These are phyloP conservation scores for Carex arenaria DNA, from an alignment of 202 grass and related monocot species.

Conservation along the genomic window DNA sequence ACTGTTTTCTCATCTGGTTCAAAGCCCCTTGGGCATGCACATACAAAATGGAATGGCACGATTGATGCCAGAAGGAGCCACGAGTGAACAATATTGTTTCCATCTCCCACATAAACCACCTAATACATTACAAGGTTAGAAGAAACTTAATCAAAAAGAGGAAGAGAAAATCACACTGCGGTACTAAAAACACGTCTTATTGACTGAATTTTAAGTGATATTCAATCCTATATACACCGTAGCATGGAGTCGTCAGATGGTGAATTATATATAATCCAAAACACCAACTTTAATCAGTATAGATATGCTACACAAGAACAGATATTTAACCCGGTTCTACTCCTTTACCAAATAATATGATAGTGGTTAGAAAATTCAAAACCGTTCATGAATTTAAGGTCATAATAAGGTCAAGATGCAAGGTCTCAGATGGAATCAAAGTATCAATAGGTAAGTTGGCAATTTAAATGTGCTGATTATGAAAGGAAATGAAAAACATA, in stretches of 20 bases:
- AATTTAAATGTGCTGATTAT: background rate
- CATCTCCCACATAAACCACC: constrained; percentile 98
- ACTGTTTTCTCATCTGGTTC: constrained; percentile 87
- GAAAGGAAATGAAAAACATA: background rate
- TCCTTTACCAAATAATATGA: background rate
- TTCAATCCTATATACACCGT: background rate
- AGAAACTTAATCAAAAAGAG: background rate
- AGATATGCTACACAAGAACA: background rate
- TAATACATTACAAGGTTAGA: constrained; percentile 23
- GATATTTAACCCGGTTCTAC: background rate
- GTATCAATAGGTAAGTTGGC: background rate
- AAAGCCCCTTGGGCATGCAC: constrained; percentile 88
- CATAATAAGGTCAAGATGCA: background rate
- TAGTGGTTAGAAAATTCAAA: background rate
- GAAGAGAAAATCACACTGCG: background rate
- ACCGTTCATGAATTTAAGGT: background rate
- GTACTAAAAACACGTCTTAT: background rate
- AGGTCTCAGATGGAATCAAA: background rate
- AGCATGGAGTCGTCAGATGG: background rate
- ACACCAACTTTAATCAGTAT: background rate
- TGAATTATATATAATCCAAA: background rate
- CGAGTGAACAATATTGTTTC: constrained; percentile 96
- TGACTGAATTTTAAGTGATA: background rate
- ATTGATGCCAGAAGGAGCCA: constrained; percentile 91
- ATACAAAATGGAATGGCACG: constrained; percentile 86